Evolutionary conservation across 805 yeast genomes (phyloP), one percentile per base, ranked within the genome.

Genomic region (Ascoidea rubescens): DNA sequence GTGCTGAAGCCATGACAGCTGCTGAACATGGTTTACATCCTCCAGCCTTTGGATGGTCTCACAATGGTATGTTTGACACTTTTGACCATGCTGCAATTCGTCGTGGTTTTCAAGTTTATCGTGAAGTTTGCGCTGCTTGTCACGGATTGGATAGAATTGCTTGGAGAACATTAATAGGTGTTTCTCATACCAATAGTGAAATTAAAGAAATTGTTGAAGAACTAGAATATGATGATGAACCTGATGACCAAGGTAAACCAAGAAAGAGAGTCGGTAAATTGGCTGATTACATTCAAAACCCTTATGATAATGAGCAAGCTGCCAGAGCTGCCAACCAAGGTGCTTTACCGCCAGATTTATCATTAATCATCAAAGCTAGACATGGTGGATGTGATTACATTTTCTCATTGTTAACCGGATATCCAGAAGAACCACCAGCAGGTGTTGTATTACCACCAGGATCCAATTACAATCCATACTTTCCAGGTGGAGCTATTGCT

Each of bases 311-410:
- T 69, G 99, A 93, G 72, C 95, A 93, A 76, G 98, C 98, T 58
- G 99, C 99, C 50, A 87, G 99, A 77, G 96, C 98, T 60, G 97
- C 96, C 58, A 93, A 93, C 79, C 96, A 88, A 76, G 99, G 99
- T 73, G 97, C 99, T 57, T 78, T 86, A 60, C 99, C 99, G 58
- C 99, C 99, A 55, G 99, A 93, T 75, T 81, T 93, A 67, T 89
- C 97, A 45, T 78, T 93, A 70, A 88, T 93, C 65, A 95, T 91
- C 71, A 91, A 91, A 80, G 98, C 99, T 60, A 87, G 99, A 79
- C 98, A 93, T 74, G 97, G 98, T 68, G 97, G 88, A 61, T 78
- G 86, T 67, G 98, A 93, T 71, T 93, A 93, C 73, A 85, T 93
- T 69, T 93, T 93, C 71, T 72, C 97, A 33, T 74, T 93, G 66